Base-by-base conservation (phyloP, 352 stramenopile species). In the Phytophthora constricta region DNA sequence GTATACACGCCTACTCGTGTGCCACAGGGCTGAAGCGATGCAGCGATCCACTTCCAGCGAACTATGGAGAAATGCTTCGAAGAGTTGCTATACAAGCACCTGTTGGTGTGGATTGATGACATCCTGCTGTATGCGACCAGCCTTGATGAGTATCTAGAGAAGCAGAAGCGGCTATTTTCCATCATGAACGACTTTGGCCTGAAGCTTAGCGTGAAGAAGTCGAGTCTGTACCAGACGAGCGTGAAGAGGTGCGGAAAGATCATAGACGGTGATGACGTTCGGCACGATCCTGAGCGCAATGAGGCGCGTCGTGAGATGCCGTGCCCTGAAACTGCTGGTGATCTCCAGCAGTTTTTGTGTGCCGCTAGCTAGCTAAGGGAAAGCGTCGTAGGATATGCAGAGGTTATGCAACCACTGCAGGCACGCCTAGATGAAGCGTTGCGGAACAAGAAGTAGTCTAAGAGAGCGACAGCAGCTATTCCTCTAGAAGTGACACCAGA, bases 311-410 rank as follows among this genome's bases (percentile, higher is more conserved):
- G 14, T 25, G 11, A 28, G n/a, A 19, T 72, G 1, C 53, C 65
- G 3, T 5, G 46, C 5, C 50, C 65, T 20, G 31, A n/a, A 22
- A 70, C 34, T 17, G 57, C 57, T 13, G 65, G 33, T 5, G 49
- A 72, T 16, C 27, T 79, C 2, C 56, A 79, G 41, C 46, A 76
- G 19, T 73, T 76, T 19, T 22, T 79, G 2, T 79, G 56, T 17
- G 56, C 65, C 23, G 25, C 48, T 5, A 65, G 65, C 8, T 70
- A 66, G 52, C 43, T 79, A 22, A 33, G 53, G 0, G 60, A 74
- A 4, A 58, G 46, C 13, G 16, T 79, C 3, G 53, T 72, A 17
- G 68, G 70, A 22, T 79, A 65, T 16, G 68, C 58, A 16, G 43
- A 46, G 3, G 25, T 42, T 22, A 10, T 58, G 8, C 23, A 47